Percentiles rank a stretch among this genome's conserved stretches.
These are phyloP conservation scores for Tolypocladium tropicale DNA, from an alignment of 2,329 filamentous ascomycete genomes.

Conservation along the genomic window DNA sequence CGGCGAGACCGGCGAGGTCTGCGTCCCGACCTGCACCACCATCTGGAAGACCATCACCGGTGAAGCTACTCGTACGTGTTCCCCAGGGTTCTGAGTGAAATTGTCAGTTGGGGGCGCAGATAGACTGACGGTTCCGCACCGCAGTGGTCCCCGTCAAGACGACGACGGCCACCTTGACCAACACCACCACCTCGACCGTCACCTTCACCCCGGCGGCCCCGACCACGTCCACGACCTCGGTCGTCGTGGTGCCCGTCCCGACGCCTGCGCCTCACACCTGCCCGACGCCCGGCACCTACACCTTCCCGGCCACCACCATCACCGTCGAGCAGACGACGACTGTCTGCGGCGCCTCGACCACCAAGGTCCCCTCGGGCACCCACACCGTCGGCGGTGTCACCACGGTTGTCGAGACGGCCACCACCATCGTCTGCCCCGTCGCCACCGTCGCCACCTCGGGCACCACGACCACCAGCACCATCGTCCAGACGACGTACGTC, in stretches of 20 bases:
- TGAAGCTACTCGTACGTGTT: constrained; percentile 50
- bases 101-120: not conserved
- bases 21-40: constrained; percentile 57
- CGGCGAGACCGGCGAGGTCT: constrained; percentile 33
- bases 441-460: constrained; percentile 51
- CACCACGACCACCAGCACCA: constrained; percentile 52
- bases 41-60: constrained; percentile 63
- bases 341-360: constrained; percentile 53
- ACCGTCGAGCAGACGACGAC: constrained; percentile 58
- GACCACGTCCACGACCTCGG: constrained; percentile 26
- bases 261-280: constrained; percentile 43
- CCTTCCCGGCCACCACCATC: constrained; percentile 62
- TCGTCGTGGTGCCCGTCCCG: constrained; percentile 37
- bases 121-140: constrained; percentile 9
- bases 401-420: constrained; percentile 55
- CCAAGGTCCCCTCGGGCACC: constrained; percentile 50
- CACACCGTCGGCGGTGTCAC: constrained; percentile 65
- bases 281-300: constrained; percentile 62
- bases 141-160: constrained; percentile 27
- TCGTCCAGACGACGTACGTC: constrained; percentile 60
- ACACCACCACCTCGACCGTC: constrained; percentile 10
- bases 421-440: constrained; percentile 60
- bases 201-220: constrained; percentile 6
- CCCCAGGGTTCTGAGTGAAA: not conserved
- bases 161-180: constrained; percentile 13